Evolutionary conservation across 148 eudicot species (phyloP), one percentile per base, ranked within the genome.

Genomic region (Dysphania ambrosioides): DNA sequence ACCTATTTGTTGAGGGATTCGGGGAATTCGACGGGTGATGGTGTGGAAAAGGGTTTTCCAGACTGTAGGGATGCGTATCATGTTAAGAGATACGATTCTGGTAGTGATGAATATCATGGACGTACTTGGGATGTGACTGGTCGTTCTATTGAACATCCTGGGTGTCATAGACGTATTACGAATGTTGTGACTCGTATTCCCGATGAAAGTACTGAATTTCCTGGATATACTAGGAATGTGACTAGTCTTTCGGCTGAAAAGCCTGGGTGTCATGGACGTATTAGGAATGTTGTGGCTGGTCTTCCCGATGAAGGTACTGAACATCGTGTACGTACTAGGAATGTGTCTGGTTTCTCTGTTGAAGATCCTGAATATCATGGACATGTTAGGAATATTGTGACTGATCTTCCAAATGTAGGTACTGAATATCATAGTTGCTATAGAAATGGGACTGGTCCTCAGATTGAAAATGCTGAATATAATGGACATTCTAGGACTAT

Each of bases 211-310:
- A 1, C 16, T 59, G 63, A 27, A 13, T 59, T 26, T 59, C 31
- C 12, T 59, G 27, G 34, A 7, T 32, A 26, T 6, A 59, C 6
- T 26, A 59, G 63, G 63, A 59, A 41, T 26, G 55, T 24, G 53
- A 42, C 21, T 67, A 55, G 30, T 42, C 55, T 4, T 41, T n/a
- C 30, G 4, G 13, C 9, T 23, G 51, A 66, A 24, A 51, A 66
- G 21, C 6, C 30, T 18, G 21, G 32, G 18, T 63, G 18, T 63
- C 3, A 63, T 66, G 34, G 70, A 66, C 70, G n/a, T n/a, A n/a
- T n/a, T 73, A 73, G 76, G 63, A 55, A 36, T 35, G 58, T n/a
- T 64, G 60, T 56, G 35, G 8, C 40, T 59, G 66, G 53, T 72
- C 40, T 36, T 36, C 8, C 8, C 7, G 40, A 4, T 36, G 40